Conservation (phyloP, 2,329 filamentous ascomycete species). For the Sporothrix inflata region DNA sequence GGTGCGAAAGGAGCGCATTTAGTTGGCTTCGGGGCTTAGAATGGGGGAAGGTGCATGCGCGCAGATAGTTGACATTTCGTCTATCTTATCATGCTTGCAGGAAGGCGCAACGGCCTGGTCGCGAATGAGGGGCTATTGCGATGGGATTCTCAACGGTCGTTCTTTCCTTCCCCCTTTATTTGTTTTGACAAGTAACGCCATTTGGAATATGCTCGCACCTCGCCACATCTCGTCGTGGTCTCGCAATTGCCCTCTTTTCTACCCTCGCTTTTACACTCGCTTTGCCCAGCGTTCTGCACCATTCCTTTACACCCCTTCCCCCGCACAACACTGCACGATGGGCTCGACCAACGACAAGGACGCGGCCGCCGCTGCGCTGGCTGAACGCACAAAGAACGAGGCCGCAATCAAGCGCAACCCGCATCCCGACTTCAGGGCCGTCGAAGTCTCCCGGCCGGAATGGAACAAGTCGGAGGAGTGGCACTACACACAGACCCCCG, state of each 20-base stretch:
- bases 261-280: constrained; percentile 1
- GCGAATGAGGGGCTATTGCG: background rate
- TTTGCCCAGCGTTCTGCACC: background rate
- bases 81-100: background rate
- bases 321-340: constrained; percentile 13
- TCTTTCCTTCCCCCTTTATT: background rate
- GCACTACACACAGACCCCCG: constrained; percentile 64
- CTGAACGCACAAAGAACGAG: constrained; percentile 31
- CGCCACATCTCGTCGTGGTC: background rate
- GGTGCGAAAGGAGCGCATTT: background rate
- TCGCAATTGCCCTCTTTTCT: background rate
- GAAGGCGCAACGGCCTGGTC: background rate
- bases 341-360: background rate
- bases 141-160: background rate
- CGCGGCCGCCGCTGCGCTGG: constrained; percentile 21
- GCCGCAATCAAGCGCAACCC: constrained; percentile 61
- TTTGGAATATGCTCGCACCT: background rate
- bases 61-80: constrained; percentile 1
- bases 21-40: background rate
- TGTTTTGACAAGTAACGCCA: background rate
- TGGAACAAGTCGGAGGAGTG: constrained; percentile 53
- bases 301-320: background rate
- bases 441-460: constrained; percentile 67
- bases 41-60: background rate
- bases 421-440: constrained; percentile 74